phyloP scores from a whole-genome alignment of 1,139 yeast species.

The Chernovozyma sophiae-reginae region DNA sequence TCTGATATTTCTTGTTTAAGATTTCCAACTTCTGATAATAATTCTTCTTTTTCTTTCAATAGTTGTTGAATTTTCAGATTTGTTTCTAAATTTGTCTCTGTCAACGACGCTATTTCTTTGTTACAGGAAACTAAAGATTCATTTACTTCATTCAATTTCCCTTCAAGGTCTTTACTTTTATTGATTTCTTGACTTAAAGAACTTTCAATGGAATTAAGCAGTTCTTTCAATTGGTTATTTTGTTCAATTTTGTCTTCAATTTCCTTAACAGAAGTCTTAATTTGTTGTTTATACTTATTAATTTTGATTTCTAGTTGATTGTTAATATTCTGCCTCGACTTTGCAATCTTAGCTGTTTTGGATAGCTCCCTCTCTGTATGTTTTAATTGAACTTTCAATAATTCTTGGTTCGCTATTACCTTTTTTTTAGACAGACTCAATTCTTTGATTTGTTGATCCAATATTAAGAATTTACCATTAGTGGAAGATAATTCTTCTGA shows the following conservation, averaged over 20 bases:
- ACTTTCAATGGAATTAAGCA: slow-evolving; percentile 7
- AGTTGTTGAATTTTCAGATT: slow-evolving; percentile 13
- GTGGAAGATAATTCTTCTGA: slow-evolving; percentile 17
- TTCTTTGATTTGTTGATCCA: slow-evolving; percentile 19
- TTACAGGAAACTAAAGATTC: slow-evolving; percentile 6
- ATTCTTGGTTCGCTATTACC: slow-evolving; percentile 21
- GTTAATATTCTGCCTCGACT: slow-evolving; percentile 17
- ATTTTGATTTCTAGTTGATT: slow-evolving; percentile 7
- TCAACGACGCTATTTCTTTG: slow-evolving; percentile 11
- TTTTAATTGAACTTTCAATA: slow-evolving; percentile 25
- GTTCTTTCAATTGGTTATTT: not conserved
- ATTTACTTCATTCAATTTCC: slow-evolving; percentile 3
- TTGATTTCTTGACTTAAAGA: slow-evolving; percentile 9
- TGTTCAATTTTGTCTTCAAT: not conserved
- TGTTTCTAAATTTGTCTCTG: slow-evolving; percentile 11
- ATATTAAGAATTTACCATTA: slow-evolving; percentile 17
- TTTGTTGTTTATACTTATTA: slow-evolving; percentile 10
- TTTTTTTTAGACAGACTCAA: slow-evolving; percentile 17
- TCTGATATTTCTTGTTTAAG: slow-evolving; percentile 13
- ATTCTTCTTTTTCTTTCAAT: slow-evolving; percentile 15
- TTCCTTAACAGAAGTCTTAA: slow-evolving; percentile 9
- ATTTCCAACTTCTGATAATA: slow-evolving; percentile 10
- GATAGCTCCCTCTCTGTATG: slow-evolving; percentile 30
- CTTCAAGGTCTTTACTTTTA: slow-evolving; percentile 5
- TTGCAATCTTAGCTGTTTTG: slow-evolving; percentile 23